phyloP scores from a whole-genome alignment of 805 yeast genomes.

The Starmera caribaea region DNA sequence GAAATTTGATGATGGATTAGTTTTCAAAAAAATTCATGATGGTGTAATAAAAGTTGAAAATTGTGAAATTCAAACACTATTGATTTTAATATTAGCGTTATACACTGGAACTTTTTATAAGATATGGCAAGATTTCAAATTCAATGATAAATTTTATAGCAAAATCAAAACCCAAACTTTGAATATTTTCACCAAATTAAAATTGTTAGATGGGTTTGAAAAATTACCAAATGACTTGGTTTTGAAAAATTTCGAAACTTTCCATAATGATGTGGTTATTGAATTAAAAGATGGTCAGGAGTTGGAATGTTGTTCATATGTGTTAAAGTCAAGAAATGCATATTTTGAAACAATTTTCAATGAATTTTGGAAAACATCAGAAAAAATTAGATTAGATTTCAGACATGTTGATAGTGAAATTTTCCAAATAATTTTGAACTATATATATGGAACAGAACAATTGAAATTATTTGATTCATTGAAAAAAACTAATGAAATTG shows the following conservation, averaged over 20 bases:
- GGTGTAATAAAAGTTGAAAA: constrained; percentile 15
- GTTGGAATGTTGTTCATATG: constrained; percentile 34
- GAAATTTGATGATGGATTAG: constrained; percentile 8
- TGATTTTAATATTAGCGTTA: constrained; percentile 35
- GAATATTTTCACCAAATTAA: constrained; percentile 5
- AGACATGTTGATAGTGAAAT: constrained; percentile 29
- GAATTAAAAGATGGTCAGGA: constrained; percentile 35
- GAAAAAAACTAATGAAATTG: constrained; percentile 20
- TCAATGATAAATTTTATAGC: constrained; percentile 4
- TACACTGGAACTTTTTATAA: constrained; percentile 38
- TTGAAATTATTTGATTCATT: constrained; percentile 25
- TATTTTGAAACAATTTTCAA: constrained; percentile 55
- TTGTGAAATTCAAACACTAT: constrained; percentile 16
- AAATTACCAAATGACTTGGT: constrained; percentile 2
- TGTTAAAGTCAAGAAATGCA: constrained; percentile 48
- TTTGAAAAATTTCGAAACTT: constrained; percentile 2
- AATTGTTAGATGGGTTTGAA: constrained; percentile 9
- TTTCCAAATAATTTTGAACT: constrained; percentile 41
- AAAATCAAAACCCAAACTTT: constrained; percentile 5
- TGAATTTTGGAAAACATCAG: constrained; percentile 36
- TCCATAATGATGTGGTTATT: constrained; percentile 32
- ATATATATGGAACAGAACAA: constrained; percentile 47
- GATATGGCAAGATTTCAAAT: constrained; percentile 34
- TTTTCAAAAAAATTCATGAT: constrained; percentile 5
- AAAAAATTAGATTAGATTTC: constrained; percentile 27